These are phyloP conservation scores for Rubus parviflorus DNA, from an alignment of 306 rosid genomes.

Conservation along the genomic window DNA sequence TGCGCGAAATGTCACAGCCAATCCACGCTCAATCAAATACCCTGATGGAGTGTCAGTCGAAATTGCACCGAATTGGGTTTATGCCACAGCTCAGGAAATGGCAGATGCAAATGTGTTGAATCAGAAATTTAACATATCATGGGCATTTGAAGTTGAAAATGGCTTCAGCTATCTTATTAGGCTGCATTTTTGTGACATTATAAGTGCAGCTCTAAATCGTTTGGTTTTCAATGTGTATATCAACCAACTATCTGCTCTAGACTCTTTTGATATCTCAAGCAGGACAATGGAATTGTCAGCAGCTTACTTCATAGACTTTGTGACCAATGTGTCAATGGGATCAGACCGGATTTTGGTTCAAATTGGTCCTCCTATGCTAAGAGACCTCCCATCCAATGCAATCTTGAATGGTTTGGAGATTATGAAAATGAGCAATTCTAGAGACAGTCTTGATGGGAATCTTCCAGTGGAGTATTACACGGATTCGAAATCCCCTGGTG, in stretches of 20 bases:
- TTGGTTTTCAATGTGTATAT: constrained; percentile 43
- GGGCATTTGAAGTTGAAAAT: constrained; percentile 35
- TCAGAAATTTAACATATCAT: constrained; percentile 43
- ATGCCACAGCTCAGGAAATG: constrained; percentile 46
- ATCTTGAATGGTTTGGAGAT: constrained; percentile 47
- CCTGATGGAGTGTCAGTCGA: constrained; percentile 29
- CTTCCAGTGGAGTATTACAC: constrained; percentile 6
- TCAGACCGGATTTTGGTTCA: constrained; percentile 35
- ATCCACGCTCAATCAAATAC: constrained; percentile 30
- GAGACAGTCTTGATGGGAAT: constrained; percentile 27
- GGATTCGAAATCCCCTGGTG: constrained; percentile 11
- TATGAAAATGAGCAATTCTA: constrained; percentile 30
- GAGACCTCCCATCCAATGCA: constrained; percentile 32
- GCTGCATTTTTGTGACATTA: constrained; percentile 40
- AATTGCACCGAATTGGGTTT: constrained; percentile 39
- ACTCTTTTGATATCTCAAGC: constrained; percentile 36
- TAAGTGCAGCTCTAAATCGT: constrained; percentile 25
- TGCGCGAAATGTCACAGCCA: constrained; percentile 21
- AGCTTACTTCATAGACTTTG: constrained; percentile 34
- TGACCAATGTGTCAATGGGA: constrained; percentile 17
- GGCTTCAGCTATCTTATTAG: constrained; percentile 34
- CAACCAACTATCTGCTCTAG: constrained; percentile 34
- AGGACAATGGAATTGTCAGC: constrained; percentile 30
- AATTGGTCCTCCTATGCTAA: constrained; percentile 33
- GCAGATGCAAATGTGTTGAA: constrained; percentile 37